Evolutionary conservation across 352 stramenopile genomes (phyloP).

Genomic region (Globisporangium lucens): DNA sequence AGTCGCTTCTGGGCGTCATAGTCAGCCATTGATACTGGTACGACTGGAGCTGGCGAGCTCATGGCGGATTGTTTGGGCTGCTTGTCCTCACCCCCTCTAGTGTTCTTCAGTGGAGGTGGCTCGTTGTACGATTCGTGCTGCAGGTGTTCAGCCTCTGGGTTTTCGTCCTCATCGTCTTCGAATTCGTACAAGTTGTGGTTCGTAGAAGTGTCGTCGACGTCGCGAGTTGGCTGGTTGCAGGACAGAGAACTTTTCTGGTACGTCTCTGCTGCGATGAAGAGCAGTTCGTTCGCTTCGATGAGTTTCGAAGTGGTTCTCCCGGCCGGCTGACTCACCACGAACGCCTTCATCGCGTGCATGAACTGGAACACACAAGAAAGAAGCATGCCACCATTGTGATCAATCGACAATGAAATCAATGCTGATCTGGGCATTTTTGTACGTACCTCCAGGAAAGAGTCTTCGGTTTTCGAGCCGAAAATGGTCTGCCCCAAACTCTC

Average conservation of each 20-base stretch:
- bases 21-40: conserved; percentile 6
- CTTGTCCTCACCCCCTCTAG: background rate
- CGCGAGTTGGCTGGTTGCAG: background rate
- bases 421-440: background rate
- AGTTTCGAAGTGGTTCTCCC: conserved; percentile 18
- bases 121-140: background rate
- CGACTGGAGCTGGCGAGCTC: conserved; percentile 17
- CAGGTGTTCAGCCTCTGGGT: background rate
- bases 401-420: background rate
- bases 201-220: conserved; percentile 7
- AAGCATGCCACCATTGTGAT: background rate
- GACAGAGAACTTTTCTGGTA: conserved; percentile 27
- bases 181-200: background rate
- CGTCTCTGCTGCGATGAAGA: conserved; percentile 47
- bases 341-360: conserved; percentile 40
- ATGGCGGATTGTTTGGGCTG: background rate
- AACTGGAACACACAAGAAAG: conserved; percentile 25
- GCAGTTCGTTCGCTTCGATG: conserved; percentile 44
- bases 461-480: conserved; percentile 48
- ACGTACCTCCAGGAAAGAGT: conserved; percentile 45
- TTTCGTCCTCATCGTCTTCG: background rate
- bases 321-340: conserved; percentile 24
- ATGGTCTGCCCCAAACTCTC: conserved; percentile 36
- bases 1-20: conserved; percentile 32
- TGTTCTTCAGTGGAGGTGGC: background rate